Base-by-base conservation (phyloP, 2,329 filamentous ascomycete species). In the Trichoderma citrinoviride region DNA sequence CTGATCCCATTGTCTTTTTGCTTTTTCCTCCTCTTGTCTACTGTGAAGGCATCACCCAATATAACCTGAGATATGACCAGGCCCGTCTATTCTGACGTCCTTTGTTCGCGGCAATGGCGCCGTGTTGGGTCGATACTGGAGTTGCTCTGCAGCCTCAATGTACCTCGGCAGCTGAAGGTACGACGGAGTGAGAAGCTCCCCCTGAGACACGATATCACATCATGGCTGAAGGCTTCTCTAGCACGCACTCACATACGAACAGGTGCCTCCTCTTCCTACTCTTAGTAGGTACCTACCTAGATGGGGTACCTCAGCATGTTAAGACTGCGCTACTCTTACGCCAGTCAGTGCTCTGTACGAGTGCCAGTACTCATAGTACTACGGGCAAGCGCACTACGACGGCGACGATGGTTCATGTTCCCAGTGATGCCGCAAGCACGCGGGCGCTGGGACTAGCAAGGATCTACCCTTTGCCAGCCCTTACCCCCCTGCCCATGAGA, bases 391-490 rank as follows among this genome's bases (percentile, higher is more conserved):
- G 25, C 25, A 52, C 49, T n/a, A n/a, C 49, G 25, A 52, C 25
- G 49, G 25, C 25, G 47, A 50, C 47, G 17, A 50, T 27, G 49
- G 49, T n/a, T 12, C 33, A 37, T 37, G 10, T 37, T 14, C 7
- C 49, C 29, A 53, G 57, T 17, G 37, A 52, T 19, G 33, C 33
- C 43, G 10, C 37, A 12, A 44, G 25, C 14, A 46, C 40, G 41
- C 54, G 29, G 47, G 43, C 3, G 17, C n/a, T 43, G 23, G 12
- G 17, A 53, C 58, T 61, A 61, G 47, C 58, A 61, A 44, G 58
- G 58, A 53, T 50, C 37, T 44, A 21, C 46, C 58, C 57, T 52
- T 52, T 44, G n/a, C 33, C 17, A 33, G 57, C 33, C 47, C 47
- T 50, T 43, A 47, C n/a, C 33, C n/a, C 23, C 46, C 33, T 49